Base-by-base conservation (phyloP, 192 early-diverging fungal species). In the Gaertneriomyces sp. region DNA sequence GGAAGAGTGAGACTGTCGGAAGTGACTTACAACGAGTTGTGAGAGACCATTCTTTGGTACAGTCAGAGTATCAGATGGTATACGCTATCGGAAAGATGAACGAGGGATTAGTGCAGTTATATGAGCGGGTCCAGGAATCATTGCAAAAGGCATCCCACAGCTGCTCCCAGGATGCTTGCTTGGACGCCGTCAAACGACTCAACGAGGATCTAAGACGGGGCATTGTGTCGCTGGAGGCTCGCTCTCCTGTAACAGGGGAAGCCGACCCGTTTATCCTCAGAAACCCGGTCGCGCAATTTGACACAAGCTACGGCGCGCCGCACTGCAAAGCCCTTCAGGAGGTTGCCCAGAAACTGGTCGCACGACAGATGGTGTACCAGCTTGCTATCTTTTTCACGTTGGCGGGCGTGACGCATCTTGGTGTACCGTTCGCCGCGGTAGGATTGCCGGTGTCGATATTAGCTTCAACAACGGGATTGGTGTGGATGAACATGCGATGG, bases 31-130 rank as follows among this genome's bases (percentile, higher is more conserved):
- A 70, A 19, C 53, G 33, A 5, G 56, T 43, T 16, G 66, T 78
- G 62, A 53, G 66, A 11, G 61, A 52, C 19, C 45, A 75, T 52
- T 62, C 63, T 4, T 53, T 79, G 47, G 7, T 63, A 25, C 42
- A 73, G 40, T 71, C 74, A 9, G 77, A 79, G 53, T 75, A 72
- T 49, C 66, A 61, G 58, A 79, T 79, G 77, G 70, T 69, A 12
- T 75, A 79, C 50, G 62, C 69, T 5, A 53, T 74, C 25, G 77
- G 77, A 42, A 72, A 69, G 53, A 46, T 75, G 42, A 79, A 79
- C 61, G 74, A 79, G 50, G 77, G 71, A 14, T 54, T 73, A 11
- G 57, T 65, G 55, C 50, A 56, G 7, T 56, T 75, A 1, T 67
- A 63, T 64, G 59, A 72, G 50, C 66, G 65, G 19, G 66, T 72